These are phyloP conservation scores for Rhododendron ferrugineum DNA, from an alignment of 148 eudicot genomes.

Conservation along the genomic window DNA sequence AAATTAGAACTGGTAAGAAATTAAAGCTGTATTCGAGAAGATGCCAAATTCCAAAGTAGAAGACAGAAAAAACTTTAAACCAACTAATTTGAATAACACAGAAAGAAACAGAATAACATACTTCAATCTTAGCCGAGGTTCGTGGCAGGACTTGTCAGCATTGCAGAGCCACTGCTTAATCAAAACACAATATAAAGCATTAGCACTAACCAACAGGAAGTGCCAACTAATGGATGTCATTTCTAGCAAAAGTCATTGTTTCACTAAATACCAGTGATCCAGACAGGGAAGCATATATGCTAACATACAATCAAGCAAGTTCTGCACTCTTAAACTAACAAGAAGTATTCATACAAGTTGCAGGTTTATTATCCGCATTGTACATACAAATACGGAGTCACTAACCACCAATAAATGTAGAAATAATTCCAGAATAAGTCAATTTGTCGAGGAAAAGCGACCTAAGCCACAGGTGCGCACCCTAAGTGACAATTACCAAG, in stretches of 20 bases:
- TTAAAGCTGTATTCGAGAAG: background rate
- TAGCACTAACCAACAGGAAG: background rate
- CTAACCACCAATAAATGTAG: background rate
- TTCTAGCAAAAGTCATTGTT: background rate
- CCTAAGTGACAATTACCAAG: background rate
- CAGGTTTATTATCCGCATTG: background rate
- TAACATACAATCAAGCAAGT: background rate
- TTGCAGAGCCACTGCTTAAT: constrained; percentile 90
- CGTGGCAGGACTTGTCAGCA: constrained; percentile 95
- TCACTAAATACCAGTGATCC: too few relatives aligned
- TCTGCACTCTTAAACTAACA: background rate
- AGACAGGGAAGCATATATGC: background rate
- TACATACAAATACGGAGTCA: background rate
- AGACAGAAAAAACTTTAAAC: background rate
- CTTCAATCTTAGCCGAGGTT: constrained; percentile 89
- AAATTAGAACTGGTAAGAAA: background rate
- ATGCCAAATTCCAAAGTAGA: background rate
- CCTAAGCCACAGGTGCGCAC: background rate
- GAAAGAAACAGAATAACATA: constrained; percentile 28
- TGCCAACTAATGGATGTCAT: background rate
- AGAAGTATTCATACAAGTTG: background rate
- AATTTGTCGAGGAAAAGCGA: background rate
- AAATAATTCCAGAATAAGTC: background rate
- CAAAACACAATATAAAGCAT: constrained; percentile 17
- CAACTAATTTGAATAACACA: background rate